Evolutionary conservation across 495 filamentous ascomycete genomes (phyloP).

Genomic region (Talaromyces proteolyticus): DNA sequence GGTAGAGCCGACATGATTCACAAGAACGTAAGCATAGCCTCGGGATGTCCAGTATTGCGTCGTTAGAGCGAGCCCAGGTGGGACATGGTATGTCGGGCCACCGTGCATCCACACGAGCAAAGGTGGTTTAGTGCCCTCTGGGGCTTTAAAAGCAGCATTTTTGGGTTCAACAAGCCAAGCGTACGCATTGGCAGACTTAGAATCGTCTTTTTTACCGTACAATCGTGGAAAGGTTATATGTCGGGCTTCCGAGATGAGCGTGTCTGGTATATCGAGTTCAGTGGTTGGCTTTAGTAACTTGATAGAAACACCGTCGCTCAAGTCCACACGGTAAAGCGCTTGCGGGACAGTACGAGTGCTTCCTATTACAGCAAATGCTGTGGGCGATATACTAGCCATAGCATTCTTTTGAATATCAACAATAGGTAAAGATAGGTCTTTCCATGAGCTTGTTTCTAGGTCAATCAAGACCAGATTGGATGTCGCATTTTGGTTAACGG

Average conservation of each 20-base stretch:
- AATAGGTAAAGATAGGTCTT: slow-evolving; percentile 17
- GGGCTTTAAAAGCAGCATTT: slow-evolving; percentile 29
- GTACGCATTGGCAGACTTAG: slow-evolving; percentile 13
- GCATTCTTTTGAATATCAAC: slow-evolving; percentile 12
- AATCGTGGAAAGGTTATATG: slow-evolving; percentile 28
- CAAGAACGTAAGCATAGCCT: slow-evolving; percentile 38
- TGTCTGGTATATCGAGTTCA: slow-evolving; percentile 19
- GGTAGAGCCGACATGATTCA: slow-evolving; percentile 46
- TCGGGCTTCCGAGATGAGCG: slow-evolving; percentile 22
- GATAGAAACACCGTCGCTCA: slow-evolving; percentile 8
- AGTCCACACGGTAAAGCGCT: slow-evolving; percentile 16
- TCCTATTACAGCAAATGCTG: slow-evolving; percentile 16
- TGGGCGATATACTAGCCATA: neutral
- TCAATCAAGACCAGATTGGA: slow-evolving; percentile 22
- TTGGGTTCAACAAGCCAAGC: slow-evolving; percentile 38
- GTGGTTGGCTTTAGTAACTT: slow-evolving; percentile 9
- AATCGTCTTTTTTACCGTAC: slow-evolving; percentile 12
- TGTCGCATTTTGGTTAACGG: slow-evolving; percentile 14
- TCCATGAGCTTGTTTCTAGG: slow-evolving; percentile 12
- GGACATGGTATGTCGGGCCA: slow-evolving; percentile 36
- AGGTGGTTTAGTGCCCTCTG: slow-evolving; percentile 26
- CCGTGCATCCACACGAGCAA: slow-evolving; percentile 41
- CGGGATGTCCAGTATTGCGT: slow-evolving; percentile 46
- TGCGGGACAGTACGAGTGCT: slow-evolving; percentile 13
- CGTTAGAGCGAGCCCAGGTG: slow-evolving; percentile 23